A percentile compares a stretch with the other conserved stretches of the same genome.
These are phyloP conservation scores for Xylariaceae sp. DNA, from an alignment of 2,329 filamentous ascomycete species.

Conservation along the genomic window DNA sequence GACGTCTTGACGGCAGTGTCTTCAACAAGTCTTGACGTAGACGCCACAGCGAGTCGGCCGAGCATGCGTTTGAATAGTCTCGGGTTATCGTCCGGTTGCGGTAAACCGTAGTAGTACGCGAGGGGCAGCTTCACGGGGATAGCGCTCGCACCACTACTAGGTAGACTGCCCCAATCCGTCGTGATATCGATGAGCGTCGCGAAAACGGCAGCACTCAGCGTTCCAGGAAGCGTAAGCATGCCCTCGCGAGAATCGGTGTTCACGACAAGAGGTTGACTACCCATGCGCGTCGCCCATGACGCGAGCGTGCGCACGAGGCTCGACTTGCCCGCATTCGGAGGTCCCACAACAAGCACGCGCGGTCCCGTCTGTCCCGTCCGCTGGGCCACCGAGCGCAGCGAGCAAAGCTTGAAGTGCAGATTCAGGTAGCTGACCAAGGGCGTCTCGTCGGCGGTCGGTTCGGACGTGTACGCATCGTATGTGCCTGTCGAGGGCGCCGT, in stretches of 20 bases:
- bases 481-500: slow-evolving; percentile 46
- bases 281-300: slow-evolving; percentile 70
- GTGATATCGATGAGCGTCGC: slow-evolving; percentile 79
- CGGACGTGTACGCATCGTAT: slow-evolving; percentile 51
- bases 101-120: slow-evolving; percentile 80
- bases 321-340: slow-evolving; percentile 76
- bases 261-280: slow-evolving; percentile 71
- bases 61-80: slow-evolving; percentile 68
- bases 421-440: slow-evolving; percentile 78
- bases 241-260: slow-evolving; percentile 81
- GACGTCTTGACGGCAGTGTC: slow-evolving; percentile 65
- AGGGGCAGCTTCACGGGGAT: slow-evolving; percentile 89
- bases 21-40: slow-evolving; percentile 70
- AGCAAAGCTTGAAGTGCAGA: slow-evolving; percentile 79
- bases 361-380: slow-evolving; percentile 51
- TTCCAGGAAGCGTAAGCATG: slow-evolving; percentile 71
- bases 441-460: slow-evolving; percentile 70
- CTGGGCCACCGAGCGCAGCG: slow-evolving; percentile 59
- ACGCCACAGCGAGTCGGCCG: slow-evolving; percentile 71
- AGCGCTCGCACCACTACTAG: slow-evolving; percentile 81
- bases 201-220: slow-evolving; percentile 79
- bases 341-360: slow-evolving; percentile 77
- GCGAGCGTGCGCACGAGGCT: slow-evolving; percentile 71
- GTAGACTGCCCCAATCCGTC: slow-evolving; percentile 79
- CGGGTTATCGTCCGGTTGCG: slow-evolving; percentile 65